Percentiles rank a stretch among this genome's conserved stretches.
Conservation (phyloP, 2,329 filamentous ascomycete species). For the Colletotrichum tabaci region DNA sequence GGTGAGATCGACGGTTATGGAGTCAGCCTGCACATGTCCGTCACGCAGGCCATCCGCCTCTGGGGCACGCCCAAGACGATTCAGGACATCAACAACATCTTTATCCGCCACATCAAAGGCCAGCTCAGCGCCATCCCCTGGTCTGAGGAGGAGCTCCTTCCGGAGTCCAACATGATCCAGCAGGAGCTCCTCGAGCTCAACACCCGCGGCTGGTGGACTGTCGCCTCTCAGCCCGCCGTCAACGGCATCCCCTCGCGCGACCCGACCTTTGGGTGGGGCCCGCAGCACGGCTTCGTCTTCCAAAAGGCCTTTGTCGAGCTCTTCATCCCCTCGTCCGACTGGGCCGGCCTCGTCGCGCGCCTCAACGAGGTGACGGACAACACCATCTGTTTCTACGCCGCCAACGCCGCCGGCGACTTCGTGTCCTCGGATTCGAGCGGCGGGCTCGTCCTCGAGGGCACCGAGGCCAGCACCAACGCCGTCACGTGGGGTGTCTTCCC, state of each 20-base stretch:
- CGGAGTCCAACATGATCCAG: slow-evolving; percentile 88
- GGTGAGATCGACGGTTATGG: slow-evolving; percentile 99
- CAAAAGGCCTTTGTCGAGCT: slow-evolving; percentile 99
- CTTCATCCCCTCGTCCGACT: slow-evolving; percentile 85
- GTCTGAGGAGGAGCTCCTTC: slow-evolving; percentile 90
- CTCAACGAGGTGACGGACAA: slow-evolving; percentile 71
- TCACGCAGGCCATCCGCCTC: slow-evolving; percentile 84
- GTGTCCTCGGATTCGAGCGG: slow-evolving; percentile 74
- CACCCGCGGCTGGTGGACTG: slow-evolving; percentile 91
- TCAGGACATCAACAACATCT: slow-evolving; percentile 84
- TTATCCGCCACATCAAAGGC: slow-evolving; percentile 85
- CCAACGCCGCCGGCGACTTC: slow-evolving; percentile 84
- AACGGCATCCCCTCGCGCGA: slow-evolving; percentile 86
- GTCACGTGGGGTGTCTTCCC: slow-evolving; percentile 98
- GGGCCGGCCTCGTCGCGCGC: slow-evolving; percentile 72
- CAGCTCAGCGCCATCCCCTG: slow-evolving; percentile 88
- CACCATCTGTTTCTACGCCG: slow-evolving; percentile 88
- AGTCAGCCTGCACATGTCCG: slow-evolving; percentile 91
- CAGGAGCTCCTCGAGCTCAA: slow-evolving; percentile 83
- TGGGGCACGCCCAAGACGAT: slow-evolving; percentile 84
- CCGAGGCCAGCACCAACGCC: slow-evolving; percentile 80
- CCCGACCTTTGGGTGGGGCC: slow-evolving; percentile 92
- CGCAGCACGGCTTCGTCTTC: slow-evolving; percentile 92
- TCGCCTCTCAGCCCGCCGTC: slow-evolving; percentile 94
- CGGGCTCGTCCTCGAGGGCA: slow-evolving; percentile 50